Percentiles rank a stretch among this genome's conserved stretches.
phyloP scores from a whole-genome alignment of 2,329 filamentous ascomycete genomes.

The Colletotrichum limetticola region DNA sequence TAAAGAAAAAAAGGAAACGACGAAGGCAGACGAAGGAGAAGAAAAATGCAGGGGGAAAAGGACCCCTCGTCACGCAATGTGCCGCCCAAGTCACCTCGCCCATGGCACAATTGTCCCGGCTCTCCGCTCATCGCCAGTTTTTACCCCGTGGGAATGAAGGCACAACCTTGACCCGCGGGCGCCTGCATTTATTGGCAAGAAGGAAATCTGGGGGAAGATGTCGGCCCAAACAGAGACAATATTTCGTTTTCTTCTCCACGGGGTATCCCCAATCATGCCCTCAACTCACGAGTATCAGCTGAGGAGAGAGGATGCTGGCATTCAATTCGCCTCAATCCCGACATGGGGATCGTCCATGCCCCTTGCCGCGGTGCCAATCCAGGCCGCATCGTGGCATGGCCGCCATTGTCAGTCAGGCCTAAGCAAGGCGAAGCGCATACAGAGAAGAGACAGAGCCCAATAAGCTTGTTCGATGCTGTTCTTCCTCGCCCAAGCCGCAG shows the following conservation, averaged over 20 bases:
- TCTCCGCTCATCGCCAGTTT: constrained; percentile 31
- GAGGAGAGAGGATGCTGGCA: constrained; percentile 6
- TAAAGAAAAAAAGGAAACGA: not conserved
- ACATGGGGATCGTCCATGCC: constrained; percentile 20
- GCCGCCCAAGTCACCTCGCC: not conserved
- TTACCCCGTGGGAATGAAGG: constrained; percentile 20
- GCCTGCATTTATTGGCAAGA: constrained; percentile 34
- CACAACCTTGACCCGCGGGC: constrained; percentile 27
- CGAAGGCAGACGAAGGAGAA: constrained; percentile 2
- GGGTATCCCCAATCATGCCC: constrained; percentile 20
- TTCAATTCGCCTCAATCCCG: constrained; percentile 10
- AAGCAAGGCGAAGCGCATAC: constrained; percentile 28
- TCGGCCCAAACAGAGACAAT: not conserved
- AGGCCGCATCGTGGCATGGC: not conserved
- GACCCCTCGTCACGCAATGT: constrained; percentile 28
- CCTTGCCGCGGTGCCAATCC: constrained; percentile 10
- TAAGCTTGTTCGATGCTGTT: constrained; percentile 14
- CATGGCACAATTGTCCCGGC: constrained; percentile 27
- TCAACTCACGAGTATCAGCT: constrained; percentile 31
- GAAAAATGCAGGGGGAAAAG: not conserved
- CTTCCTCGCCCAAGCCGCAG: not conserved
- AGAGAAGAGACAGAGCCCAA: constrained; percentile 4
- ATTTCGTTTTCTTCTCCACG: not conserved
- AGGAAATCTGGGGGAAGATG: constrained; percentile 28
- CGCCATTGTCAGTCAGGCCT: not conserved